Base-by-base conservation (phyloP, 345 rosid species). In the Raphanus raphanistrum region DNA sequence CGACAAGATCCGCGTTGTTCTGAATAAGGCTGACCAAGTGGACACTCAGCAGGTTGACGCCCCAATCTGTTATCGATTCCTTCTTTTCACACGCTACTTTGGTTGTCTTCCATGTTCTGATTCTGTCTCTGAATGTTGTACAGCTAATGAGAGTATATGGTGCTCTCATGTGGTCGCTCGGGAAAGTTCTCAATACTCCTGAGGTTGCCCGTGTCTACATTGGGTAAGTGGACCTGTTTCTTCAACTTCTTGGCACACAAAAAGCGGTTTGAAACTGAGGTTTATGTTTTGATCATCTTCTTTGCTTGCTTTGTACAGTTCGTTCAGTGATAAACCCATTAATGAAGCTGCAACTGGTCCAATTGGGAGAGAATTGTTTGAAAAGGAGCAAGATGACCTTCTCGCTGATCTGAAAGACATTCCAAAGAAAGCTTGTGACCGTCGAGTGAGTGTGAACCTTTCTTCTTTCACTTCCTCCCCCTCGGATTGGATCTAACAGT, bases 71-170 rank as follows among this genome's bases (percentile, higher is more conserved):
- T 74, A 27, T 62, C 11, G 7, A 54, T 63, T 70, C 60, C 31
- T 70, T 69, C 67, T 57, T 57, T 61, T 45, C 43, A 43, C 2
- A 59, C 33, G 2, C 63, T 59, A 16, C 4, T 59, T 59, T 27
- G n/a, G 12, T 70, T 50, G 41, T 55, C 57, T 73, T 11, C 16
- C 58, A 50, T 79, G 59, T 52, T 38, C 58, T 72, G 6, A 21
- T 52, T 50, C 67, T 60, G 38, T 70, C 13, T 75, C 21, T 5
- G 27, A 29, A 68, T 73, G 38, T 28, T 76, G 15, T 79, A 63
- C 85, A 95, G 99, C 84, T 95, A 63, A 95, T 95, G 99, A 90
- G 98, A 84, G 99, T 95, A 33, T 91, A 95, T 83, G 99, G 99
- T 80, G 98, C 97, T 59, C 80, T 95, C 67, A 92, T 95, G 97